Evolutionary conservation across 2,329 filamentous ascomycete genomes (phyloP), one percentile per base, ranked within the genome.

Genomic region (Ilyonectria destructans): DNA sequence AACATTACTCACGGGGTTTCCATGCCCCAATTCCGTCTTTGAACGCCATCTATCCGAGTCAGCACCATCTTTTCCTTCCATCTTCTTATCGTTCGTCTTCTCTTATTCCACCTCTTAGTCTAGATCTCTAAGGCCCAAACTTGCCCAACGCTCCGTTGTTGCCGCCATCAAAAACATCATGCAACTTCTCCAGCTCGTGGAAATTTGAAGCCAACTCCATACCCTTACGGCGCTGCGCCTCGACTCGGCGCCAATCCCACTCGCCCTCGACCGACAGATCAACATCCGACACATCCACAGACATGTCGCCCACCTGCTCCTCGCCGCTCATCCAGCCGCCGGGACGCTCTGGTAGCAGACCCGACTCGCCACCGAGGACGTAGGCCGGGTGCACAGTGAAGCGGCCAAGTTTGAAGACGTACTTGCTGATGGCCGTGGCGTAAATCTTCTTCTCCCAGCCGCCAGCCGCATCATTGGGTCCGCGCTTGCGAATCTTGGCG

Each of bases 371-470:
- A 49, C 88, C 85, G 29, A 98, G 85, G 8, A 96, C 85, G 54
- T 93, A 86, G 73, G 95, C 92, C 0, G 96, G 95, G 71, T 95
- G 90, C 4, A 98, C 89, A 0, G 96, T 98, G 75, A 96, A 85
- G 26, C 96, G 86, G 1, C 92, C 93, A 63, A 94, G 86, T 84
- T 96, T 96, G 79, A 94, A 91, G 46, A 96, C 93, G 79, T 96
- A 96, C 83, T 95, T 95, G 83, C 89, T 91, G 49, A 96, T 81
- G 1, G 90, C 91, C 0, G 91, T 91, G 1, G 93, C 93, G 73
- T 92, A 87, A 45, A 96, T 86, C 68, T 88, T 89, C 80, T 88
- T 90, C 79, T 90, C 85, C 79, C 88, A 89, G 33, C 86, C 84
- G 2, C 78, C 79, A 29, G 81, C 71, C 4, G 74, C 72, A 54